These are phyloP conservation scores for Magnusiomyces ingens DNA, from an alignment of 1,139 yeast species.

Conservation along the genomic window DNA sequence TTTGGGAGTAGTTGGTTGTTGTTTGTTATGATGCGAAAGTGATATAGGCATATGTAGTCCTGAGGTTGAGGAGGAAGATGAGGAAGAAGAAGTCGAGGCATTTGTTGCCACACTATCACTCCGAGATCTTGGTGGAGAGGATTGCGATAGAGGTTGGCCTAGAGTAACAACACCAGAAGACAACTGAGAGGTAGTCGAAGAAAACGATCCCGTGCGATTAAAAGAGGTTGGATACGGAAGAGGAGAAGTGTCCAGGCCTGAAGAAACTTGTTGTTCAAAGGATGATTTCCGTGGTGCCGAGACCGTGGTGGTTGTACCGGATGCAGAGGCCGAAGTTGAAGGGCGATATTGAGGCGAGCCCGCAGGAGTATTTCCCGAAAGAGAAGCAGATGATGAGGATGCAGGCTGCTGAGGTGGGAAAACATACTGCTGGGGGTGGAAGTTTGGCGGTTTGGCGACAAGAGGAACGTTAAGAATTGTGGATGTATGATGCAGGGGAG, in stretches of 20 bases:
- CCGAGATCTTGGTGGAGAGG: background rate
- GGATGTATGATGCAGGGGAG: constrained; percentile 11
- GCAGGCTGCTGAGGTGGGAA: constrained; percentile 10
- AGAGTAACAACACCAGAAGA: background rate
- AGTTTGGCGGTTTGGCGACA: constrained; percentile 15
- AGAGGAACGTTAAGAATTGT: constrained; percentile 13
- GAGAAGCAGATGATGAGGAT: constrained; percentile 10
- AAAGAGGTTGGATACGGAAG: background rate
- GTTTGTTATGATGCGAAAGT: background rate
- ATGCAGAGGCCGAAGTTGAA: constrained; percentile 8
- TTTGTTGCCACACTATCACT: no score
- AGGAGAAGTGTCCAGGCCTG: no score
- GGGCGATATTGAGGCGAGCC: background rate
- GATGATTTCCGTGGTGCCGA: background rate
- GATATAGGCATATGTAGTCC: background rate
- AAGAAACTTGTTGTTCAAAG: no score
- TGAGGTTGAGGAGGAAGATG: constrained; percentile 1
- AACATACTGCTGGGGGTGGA: constrained; percentile 13
- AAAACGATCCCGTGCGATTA: background rate
- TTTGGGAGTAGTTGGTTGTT: background rate
- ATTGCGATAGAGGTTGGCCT: background rate
- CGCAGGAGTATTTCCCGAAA: constrained; percentile 5
- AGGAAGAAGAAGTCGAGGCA: background rate
- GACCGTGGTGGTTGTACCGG: constrained; percentile 8
- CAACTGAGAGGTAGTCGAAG: background rate